Base-by-base conservation (phyloP, 2,329 filamentous ascomycete genomes). In the Graphilbum ipis-grandicollis region DNA sequence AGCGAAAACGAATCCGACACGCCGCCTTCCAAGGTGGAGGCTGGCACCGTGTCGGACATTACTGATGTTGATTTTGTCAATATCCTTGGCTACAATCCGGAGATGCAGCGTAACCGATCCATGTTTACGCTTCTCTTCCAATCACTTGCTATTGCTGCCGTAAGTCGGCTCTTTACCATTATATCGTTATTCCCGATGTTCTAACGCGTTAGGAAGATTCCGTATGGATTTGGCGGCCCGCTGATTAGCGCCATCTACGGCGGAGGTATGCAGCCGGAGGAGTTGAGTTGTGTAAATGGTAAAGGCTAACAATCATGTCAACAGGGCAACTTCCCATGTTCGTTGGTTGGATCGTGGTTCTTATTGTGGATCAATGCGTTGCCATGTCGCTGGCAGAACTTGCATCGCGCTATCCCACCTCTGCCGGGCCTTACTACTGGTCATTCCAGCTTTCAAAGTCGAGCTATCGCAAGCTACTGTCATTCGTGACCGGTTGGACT, bases 401-500 rank as follows among this genome's bases (percentile, higher is more conserved):
- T 6, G 38, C 41, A 9, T 40, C 38, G 4, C 35, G 33, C 4
- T 42, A 36, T 18, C 41, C 41, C 5, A 42, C 41, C 2, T 36
- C 41, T 3, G 41, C 38, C 14, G 42, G 42, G 39, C 78, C 83
- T 37, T 84, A 85, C 58, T 83, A 82, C 53, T 78, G 82, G 58
- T 75, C 77, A 6, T 83, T 79, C 50, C 81, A 82, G 71, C 67
- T 85, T 13, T 66, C 78, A 0, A 65, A 75, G 15, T 52, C 65
- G 19, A 55, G 53, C 14, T 77, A 69, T 57, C 72, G 77, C 37
- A 68, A 66, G 31, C 57, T 79, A 14, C 63, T 75, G 14, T 74
- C 74, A 23, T 84, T 75, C 71, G 70, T 80, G 42, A 79, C 74
- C 45, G 79, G 79, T 41, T 85, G 79, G 79, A 62, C 77, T 18